Evolutionary conservation across 805 yeast genomes (phyloP).

Genomic region (Saturnispora silvae): DNA sequence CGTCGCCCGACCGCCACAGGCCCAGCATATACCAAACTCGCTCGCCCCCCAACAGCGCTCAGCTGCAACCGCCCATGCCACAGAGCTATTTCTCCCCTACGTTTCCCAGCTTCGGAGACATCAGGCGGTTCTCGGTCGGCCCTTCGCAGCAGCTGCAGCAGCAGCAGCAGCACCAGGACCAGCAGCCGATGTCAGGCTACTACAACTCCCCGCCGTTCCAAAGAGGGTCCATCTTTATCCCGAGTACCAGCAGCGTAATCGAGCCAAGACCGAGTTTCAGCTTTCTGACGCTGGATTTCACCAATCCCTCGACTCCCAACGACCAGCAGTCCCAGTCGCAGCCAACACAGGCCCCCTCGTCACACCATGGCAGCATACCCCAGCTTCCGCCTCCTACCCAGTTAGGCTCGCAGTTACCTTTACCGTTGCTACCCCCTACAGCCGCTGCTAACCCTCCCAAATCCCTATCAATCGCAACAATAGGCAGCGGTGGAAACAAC

Average conservation of each 20-base stretch:
- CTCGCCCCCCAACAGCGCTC: neutral
- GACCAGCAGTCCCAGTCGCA: neutral
- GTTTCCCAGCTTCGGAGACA: neutral
- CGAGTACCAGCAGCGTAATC: neutral
- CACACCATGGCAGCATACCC: too few relatives aligned
- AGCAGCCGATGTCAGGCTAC: too few relatives aligned
- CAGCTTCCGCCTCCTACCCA: too few relatives aligned
- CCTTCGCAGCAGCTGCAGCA: too few relatives aligned
- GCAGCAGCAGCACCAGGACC: too few relatives aligned
- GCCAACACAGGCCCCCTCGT: too few relatives aligned
- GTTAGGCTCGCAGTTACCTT: too few relatives aligned
- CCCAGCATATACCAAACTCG: neutral
- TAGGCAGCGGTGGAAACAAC: too few relatives aligned
- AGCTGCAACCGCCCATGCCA: too few relatives aligned
- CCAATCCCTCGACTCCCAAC: constrained; percentile 2
- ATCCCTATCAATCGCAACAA: too few relatives aligned
- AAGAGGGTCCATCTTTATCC: neutral
- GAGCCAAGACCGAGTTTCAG: constrained; percentile 3
- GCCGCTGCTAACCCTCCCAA: too few relatives aligned
- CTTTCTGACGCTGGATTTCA: constrained; percentile 1
- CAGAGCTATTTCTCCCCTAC: constrained; percentile 1
- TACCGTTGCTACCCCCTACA: too few relatives aligned
- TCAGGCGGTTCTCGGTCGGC: neutral
- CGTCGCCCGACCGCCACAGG: constrained; percentile 1
- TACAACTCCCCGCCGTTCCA: neutral